Evolutionary conservation across 2,329 filamentous ascomycete species (phyloP).

Genomic region (Byssochlamys sp.): DNA sequence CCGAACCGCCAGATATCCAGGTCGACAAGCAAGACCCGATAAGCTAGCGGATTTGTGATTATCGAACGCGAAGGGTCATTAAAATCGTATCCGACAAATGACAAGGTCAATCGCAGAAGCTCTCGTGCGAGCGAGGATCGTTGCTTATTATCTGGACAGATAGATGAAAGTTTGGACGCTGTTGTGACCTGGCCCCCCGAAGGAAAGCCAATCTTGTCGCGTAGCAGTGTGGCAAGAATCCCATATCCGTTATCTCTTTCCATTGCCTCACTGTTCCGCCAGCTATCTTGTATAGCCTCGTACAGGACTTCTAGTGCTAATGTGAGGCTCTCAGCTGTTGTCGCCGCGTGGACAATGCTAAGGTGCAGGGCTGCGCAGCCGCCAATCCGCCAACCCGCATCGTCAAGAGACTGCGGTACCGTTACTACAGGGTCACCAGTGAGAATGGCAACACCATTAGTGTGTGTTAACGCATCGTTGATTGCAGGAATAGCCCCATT

Average conservation of each 20-base stretch:
- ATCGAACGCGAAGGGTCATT: slow-evolving; percentile 74
- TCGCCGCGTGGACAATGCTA: slow-evolving; percentile 71
- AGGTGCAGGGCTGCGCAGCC: slow-evolving; percentile 79
- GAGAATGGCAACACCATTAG: slow-evolving; percentile 71
- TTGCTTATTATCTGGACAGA: slow-evolving; percentile 33
- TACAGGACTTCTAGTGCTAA: slow-evolving; percentile 76
- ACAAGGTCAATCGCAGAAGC: slow-evolving; percentile 66
- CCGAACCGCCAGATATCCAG: slow-evolving; percentile 85
- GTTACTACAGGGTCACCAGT: slow-evolving; percentile 74
- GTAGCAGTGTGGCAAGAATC: slow-evolving; percentile 71
- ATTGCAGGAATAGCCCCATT: slow-evolving; percentile 81
- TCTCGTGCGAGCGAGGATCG: slow-evolving; percentile 46
- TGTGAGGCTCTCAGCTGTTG: slow-evolving; percentile 59
- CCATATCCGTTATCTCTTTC: slow-evolving; percentile 90
- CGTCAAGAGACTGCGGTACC: slow-evolving; percentile 75
- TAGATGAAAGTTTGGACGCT: slow-evolving; percentile 37
- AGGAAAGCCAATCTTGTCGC: slow-evolving; percentile 58
- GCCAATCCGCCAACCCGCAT: slow-evolving; percentile 85
- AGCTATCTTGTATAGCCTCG: slow-evolving; percentile 76
- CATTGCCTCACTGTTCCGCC: slow-evolving; percentile 97
- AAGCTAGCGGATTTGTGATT: slow-evolving; percentile 90
- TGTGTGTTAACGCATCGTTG: slow-evolving; percentile 74
- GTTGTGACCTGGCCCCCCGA: slow-evolving; percentile 11
- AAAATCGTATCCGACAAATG: slow-evolving; percentile 81
- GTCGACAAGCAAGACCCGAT: slow-evolving; percentile 83